phyloP scores from a whole-genome alignment of 192 early-diverging fungal species.

The Jimgerdemannia lactiflua region DNA sequence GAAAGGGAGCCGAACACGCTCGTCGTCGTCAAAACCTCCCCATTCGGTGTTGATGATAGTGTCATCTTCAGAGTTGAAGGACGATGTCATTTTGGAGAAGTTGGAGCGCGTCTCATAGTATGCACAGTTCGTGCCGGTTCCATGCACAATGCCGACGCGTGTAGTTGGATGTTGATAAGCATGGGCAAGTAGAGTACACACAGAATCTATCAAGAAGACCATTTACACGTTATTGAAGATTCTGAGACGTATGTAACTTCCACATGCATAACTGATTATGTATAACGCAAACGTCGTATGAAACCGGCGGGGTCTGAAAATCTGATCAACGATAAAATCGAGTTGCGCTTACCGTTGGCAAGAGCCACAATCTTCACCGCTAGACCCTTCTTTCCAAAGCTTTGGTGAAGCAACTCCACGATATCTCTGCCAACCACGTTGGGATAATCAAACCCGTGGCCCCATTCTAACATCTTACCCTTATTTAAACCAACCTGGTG shows the following conservation, averaged over 20 bases:
- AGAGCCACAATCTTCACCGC: slow-evolving; percentile 76
- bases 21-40: slow-evolving; percentile 79
- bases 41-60: slow-evolving; percentile 96
- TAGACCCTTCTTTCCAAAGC: slow-evolving; percentile 64
- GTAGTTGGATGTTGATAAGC: slow-evolving; percentile 76
- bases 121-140: slow-evolving; percentile 89
- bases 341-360: slow-evolving; percentile 66
- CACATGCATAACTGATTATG: slow-evolving; percentile 14
- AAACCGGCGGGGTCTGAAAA: slow-evolving; percentile 60
- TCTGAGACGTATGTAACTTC: slow-evolving; percentile 52
- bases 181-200: slow-evolving; percentile 83
- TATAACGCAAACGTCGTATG: slow-evolving; percentile 60
- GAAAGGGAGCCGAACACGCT: slow-evolving; percentile 64
- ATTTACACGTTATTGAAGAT: slow-evolving; percentile 5
- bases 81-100: slow-evolving; percentile 53
- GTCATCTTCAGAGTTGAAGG: slow-evolving; percentile 37
- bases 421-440: slow-evolving; percentile 81
- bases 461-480: slow-evolving; percentile 62
- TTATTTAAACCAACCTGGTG: slow-evolving; percentile 64
- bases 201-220: slow-evolving; percentile 73
- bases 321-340: slow-evolving; percentile 46
- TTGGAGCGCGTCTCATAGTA: slow-evolving; percentile 62
- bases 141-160: slow-evolving; percentile 82
- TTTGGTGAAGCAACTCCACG: slow-evolving; percentile 72
- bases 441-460: slow-evolving; percentile 79